phyloP scores from a whole-genome alignment of 2,329 filamentous ascomycete genomes.

The Zymoseptoria crescenta region DNA sequence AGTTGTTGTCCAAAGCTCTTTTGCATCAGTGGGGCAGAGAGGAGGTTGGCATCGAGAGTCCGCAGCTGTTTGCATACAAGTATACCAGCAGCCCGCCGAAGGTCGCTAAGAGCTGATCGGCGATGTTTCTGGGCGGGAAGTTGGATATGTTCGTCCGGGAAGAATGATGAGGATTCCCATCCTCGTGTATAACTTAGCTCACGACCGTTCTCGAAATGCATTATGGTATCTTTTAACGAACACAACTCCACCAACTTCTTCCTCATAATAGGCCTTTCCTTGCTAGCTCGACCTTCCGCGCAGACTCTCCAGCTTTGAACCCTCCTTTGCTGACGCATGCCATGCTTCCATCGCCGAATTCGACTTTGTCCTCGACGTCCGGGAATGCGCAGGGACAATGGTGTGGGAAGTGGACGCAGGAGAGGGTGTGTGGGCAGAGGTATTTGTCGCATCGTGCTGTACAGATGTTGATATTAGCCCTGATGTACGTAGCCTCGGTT shows the following conservation, averaged over 20 bases:
- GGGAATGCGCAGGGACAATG: conserved; percentile 88
- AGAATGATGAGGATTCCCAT: neutral
- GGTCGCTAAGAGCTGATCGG: neutral
- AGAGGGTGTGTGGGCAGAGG: conserved; percentile 86
- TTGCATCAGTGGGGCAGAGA: conserved; percentile 74
- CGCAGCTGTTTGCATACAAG: conserved; percentile 30
- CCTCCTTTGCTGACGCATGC: conserved; percentile 70
- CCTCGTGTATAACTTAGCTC: neutral
- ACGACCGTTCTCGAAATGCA: neutral
- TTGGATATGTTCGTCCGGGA: neutral
- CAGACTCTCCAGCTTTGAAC: conserved; percentile 62
- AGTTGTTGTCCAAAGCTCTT: conserved; percentile 43
- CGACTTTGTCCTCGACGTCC: conserved; percentile 55
- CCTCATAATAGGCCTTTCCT: conserved; percentile 66
- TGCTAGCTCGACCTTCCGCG: conserved; percentile 69
- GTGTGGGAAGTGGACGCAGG: conserved; percentile 92
- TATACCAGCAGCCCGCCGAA: conserved; percentile 11
- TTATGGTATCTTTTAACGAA: neutral
- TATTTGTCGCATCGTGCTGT: conserved; percentile 84
- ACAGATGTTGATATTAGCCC: neutral
- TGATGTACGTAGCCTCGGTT: neutral
- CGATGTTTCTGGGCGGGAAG: neutral
- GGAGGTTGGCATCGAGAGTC: conserved; percentile 27
- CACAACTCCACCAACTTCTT: neutral
- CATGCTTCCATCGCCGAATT: conserved; percentile 65